These are phyloP conservation scores for Trichoderma pleuroti DNA, from an alignment of 2,329 filamentous ascomycete species.

Conservation along the genomic window DNA sequence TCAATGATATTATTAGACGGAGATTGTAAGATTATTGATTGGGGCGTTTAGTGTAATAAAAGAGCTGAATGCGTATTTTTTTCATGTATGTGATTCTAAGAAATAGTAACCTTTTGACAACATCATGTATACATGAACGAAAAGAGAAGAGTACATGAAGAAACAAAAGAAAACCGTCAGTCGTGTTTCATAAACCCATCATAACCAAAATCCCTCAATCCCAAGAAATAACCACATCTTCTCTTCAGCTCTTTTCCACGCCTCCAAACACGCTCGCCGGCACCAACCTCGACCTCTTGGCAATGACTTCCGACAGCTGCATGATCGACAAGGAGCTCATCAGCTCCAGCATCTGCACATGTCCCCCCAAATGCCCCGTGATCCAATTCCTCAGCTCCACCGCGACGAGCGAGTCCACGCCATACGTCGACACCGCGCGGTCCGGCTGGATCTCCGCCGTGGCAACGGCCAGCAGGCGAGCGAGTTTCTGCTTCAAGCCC, in stretches of 20 bases:
- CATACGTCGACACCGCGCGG: conserved; percentile 17
- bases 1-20: neutral
- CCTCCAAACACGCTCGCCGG: conserved; percentile 4
- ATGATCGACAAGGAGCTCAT: conserved; percentile 18
- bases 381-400: conserved; percentile 20
- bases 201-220: neutral
- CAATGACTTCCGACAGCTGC: conserved; percentile 15
- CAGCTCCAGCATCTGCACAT: conserved; percentile 17
- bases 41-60: conserved; percentile 4
- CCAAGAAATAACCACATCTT: neutral
- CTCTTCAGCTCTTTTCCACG: neutral
- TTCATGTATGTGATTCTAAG: neutral
- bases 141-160: neutral
- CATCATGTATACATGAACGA: neutral
- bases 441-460: conserved; percentile 17
- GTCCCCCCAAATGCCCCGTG: neutral
- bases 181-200: neutral
- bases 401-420: conserved; percentile 18
- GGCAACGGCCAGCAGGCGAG: conserved; percentile 7
- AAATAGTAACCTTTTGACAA: neutral
- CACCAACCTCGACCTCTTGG: conserved; percentile 16
- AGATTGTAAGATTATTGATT: neutral
- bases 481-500: conserved; percentile 17
- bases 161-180: neutral
- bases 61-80: neutral